Conservation (phyloP, 805 yeast species). For the Candida argentea region DNA sequence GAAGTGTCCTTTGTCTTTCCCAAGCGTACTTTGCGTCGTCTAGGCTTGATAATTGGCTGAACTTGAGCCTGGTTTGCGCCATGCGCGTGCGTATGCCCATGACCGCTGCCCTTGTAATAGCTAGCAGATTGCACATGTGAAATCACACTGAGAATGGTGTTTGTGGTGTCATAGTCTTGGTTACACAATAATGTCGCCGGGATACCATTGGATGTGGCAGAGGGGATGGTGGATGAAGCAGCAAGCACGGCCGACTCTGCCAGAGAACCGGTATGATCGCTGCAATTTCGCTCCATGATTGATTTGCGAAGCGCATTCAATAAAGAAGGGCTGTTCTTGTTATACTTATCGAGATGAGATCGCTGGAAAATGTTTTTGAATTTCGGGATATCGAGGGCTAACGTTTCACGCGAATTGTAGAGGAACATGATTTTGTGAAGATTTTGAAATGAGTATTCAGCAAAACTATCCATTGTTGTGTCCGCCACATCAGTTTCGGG, state of each 20-base stretch:
- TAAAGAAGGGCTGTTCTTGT: constrained; percentile 30
- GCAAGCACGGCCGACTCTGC: constrained; percentile 1
- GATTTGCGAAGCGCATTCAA: constrained; percentile 25
- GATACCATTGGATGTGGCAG: constrained; percentile 21
- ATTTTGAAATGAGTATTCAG: constrained; percentile 48
- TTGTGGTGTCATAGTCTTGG: constrained; percentile 18
- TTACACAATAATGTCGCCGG: constrained; percentile 27
- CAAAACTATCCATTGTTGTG: neutral
- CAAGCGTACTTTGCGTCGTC: constrained; percentile 32
- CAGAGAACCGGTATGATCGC: no score
- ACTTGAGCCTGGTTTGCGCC: constrained; percentile 9
- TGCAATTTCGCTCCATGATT: constrained; percentile 20
- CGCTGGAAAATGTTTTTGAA: constrained; percentile 51
- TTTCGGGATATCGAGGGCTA: constrained; percentile 56
- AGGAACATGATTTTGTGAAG: constrained; percentile 29
- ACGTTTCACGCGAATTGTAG: constrained; percentile 67
- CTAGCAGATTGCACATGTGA: constrained; percentile 37
- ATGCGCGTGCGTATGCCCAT: constrained; percentile 10
- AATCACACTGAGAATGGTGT: constrained; percentile 29
- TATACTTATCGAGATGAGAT: constrained; percentile 35
- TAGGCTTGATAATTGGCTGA: constrained; percentile 20
- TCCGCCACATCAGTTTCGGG: neutral
- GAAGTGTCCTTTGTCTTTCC: constrained; percentile 5
- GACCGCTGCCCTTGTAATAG: constrained; percentile 22
- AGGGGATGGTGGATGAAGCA: constrained; percentile 1